Base-by-base conservation (phyloP, 305 asterid species). In the Solanum hybrid region DNA sequence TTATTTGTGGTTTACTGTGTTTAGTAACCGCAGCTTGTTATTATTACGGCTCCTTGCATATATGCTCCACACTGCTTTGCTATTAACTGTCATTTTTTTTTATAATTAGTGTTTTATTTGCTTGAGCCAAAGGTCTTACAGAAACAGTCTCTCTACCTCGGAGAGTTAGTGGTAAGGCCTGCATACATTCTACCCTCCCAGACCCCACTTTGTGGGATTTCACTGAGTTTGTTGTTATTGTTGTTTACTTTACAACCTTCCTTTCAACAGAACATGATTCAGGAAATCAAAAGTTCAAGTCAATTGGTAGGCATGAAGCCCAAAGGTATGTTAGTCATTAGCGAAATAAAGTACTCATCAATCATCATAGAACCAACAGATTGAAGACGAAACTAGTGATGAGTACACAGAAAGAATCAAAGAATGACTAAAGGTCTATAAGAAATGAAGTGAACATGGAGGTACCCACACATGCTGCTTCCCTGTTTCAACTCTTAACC, bases 401-500 rank as follows among this genome's bases (percentile, higher is more conserved):
- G 22, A 32, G 45, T 60, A 31, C 2, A 29, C 4, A 35, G 45
- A 22, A 85, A 56, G n/a, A 51, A 85, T 56, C 45, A 51, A 85
- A 22, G 76, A 85, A 85, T n/a, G 27, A 56, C 73, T 32, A 32
- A 31, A 22, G 32, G 17, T 60, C 45, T 37, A 90, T 56, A 56
- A 71, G 69, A 26, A 77, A 90, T 88, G 89, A 92, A 91, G 94
- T 93, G 92, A 91, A 78, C 93, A 93, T 92, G 98, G 94, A 92
- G 98, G 98, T 97, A 97, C 99, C 99, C 99, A 95, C 98, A 97
- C 98, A 96, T 96, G 98, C 93, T 95, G 98, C 98, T 95, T 95
- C 96, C 99, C 98, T 24, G 98, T 79, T 89, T 97, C 98, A 86
- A 76, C 84, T 91, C 92, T 92, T 91, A 97, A 93, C 90, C 92